Base-by-base conservation (phyloP, 257 asterid species). In the Hygrophila difformis region DNA sequence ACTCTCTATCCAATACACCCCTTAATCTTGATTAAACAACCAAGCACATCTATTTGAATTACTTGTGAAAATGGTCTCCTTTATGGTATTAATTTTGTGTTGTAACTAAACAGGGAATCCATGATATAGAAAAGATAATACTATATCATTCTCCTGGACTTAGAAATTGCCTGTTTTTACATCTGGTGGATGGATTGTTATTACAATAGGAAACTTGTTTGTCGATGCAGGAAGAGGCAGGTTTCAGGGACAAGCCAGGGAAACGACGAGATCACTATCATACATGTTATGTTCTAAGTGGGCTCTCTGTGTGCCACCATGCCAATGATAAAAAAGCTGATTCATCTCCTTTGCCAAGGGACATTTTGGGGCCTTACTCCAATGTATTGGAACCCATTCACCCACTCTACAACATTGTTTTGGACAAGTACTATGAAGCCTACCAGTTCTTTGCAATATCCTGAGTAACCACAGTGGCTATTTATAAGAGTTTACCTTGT, bases 161-260 rank as follows among this genome's bases (percentile, higher is more conserved):
- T n/a, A n/a, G n/a, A n/a, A n/a, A n/a, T n/a, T n/a, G n/a, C n/a
- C n/a, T n/a, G n/a, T n/a, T n/a, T n/a, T n/a, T n/a, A n/a, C 31
- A 2, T 5, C 3, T 26, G 31, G 8, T 26, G 13, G n/a, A 18
- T 13, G 12, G n/a, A n/a, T n/a, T n/a, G n/a, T n/a, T n/a, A n/a
- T n/a, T n/a, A n/a, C n/a, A n/a, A n/a, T n/a, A n/a, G n/a, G n/a
- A n/a, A n/a, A n/a, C 2, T 20, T 9, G 29, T n/a, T 23, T 12
- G 44, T 57, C 38, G 41, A 31, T 77, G 69, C 72, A 89, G 98
- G 93, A 67, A 42, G 88, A 82, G 57, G 87, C 72, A 13, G 99
- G 99, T 55, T 91, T 91, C 65, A 75, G 89, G 64, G 99, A 91
- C 66, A 91, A 91, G 70, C 95, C 99, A 0, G 93, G 92, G 33